Evolutionary conservation across 1,139 yeast species (phyloP).

Genomic region (Geotrichum histeridarum): DNA sequence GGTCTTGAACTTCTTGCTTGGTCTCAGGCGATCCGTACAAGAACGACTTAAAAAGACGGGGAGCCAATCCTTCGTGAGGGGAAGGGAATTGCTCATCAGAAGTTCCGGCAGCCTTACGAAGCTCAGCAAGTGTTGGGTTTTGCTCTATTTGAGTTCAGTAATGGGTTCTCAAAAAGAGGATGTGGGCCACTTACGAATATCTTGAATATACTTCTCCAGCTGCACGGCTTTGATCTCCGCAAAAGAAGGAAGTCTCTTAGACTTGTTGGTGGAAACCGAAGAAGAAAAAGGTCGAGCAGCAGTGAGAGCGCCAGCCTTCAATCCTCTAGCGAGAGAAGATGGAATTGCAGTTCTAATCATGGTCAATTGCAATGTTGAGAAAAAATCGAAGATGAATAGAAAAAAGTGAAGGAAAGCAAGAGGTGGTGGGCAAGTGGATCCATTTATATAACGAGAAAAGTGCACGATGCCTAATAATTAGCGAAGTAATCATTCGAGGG

Average conservation of each 20-base stretch:
- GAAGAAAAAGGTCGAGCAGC: constrained; percentile 4
- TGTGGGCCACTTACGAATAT: constrained; percentile 15
- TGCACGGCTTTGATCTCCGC: constrained; percentile 35
- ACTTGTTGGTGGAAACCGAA: not conserved
- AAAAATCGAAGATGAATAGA: not conserved
- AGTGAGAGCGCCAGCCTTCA: not conserved
- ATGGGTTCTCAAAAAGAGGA: not conserved
- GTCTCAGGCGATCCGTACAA: constrained; percentile 38
- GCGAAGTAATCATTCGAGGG: not conserved
- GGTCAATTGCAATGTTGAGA: not conserved
- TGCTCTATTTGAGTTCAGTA: not conserved
- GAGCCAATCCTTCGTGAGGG: constrained; percentile 20
- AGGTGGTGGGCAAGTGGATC: not conserved
- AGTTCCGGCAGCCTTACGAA: constrained; percentile 23
- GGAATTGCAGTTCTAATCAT: constrained; percentile 2
- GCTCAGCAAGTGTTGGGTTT: constrained; percentile 18
- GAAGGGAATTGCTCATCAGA: constrained; percentile 11
- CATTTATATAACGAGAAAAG: no score
- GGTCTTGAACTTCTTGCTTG: constrained; percentile 35
- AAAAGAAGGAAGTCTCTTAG: constrained; percentile 34
- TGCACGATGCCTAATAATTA: not conserved
- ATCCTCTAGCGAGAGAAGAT: not conserved
- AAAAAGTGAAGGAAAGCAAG: not conserved
- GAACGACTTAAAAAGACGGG: constrained; percentile 37
- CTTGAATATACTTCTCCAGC: constrained; percentile 31